Base-by-base conservation (phyloP, 2,329 filamentous ascomycete species). In the Diaporthe batatas region DNA sequence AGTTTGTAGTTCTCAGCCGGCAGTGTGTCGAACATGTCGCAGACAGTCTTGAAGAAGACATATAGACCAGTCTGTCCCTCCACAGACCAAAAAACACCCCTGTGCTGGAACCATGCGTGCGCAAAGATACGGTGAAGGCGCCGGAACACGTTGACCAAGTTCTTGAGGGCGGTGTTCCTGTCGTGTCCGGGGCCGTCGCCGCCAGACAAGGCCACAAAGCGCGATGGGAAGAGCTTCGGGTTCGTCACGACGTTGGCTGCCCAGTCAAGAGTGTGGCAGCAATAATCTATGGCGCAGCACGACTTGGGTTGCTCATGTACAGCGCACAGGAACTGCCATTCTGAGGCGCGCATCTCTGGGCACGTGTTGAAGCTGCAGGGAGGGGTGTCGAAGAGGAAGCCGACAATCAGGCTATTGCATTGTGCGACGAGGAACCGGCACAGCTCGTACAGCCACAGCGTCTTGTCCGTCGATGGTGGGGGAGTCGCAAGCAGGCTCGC, bases 241-340 rank as follows among this genome's bases (percentile, higher is more conserved):
- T 95, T 96, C 3, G 96, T 98, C 72, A 99, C 91, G 25, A 96
- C 93, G 79, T 97, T 98, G 72, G 94, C 95, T 3, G 96, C 96
- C 94, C 96, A 98, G 84, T 99, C 96, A 55, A 99, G 91, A 0
- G 96, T 99, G 81, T 99, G 96, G 82, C 96, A 98, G 88, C 95
- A 98, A 85, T 99, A 99, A 84, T 99, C 96, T 80, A 99, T 98
- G 68, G 96, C 96, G 83, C 96, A 98, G 86, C 96, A 99, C 78
- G 93, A 94, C 84, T 98, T 98, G 64, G 96, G 96, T 65, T 95
- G 93, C 80, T 98, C 96, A 81, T 99, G 96, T 3, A 98, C 96
- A 67, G 96, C 96, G 84, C 96, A 99, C 62, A 99, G 90, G 80
- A 98, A 99, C 84, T 99, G 96, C 96, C 96, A 99, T 85, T 99